phyloP scores from a whole-genome alignment of 1,284 basidiomycete genomes.

The Cryptococcus sp. region DNA sequence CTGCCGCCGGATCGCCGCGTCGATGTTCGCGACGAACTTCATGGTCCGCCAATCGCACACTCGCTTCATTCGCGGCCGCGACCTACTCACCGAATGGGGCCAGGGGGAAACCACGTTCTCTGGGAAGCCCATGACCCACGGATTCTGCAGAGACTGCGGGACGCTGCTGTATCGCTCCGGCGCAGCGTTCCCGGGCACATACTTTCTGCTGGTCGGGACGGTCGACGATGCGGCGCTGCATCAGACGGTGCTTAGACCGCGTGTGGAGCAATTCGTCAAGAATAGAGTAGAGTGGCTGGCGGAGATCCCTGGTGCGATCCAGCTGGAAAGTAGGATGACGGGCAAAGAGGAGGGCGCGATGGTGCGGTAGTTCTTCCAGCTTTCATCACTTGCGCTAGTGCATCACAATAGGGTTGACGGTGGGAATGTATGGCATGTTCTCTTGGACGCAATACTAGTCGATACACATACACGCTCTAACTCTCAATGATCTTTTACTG shows the following conservation, averaged over 20 bases:
- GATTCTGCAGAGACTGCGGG: conserved; percentile 50
- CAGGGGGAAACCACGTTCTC: conserved; percentile 31
- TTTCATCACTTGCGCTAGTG: too few species aligned
- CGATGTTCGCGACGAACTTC: conserved; percentile 50
- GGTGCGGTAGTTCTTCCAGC: too few species aligned
- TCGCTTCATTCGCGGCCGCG: conserved; percentile 38
- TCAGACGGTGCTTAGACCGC: conserved; percentile 42
- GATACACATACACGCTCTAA: too few species aligned
- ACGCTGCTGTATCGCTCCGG: conserved; percentile 44
- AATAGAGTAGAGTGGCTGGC: conserved; percentile 39
- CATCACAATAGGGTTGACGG: too few species aligned
- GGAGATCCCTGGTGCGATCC: too few species aligned
- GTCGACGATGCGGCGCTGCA: conserved; percentile 47
- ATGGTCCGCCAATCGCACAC: conserved; percentile 34
- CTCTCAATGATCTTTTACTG: too few species aligned
- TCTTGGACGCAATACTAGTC: too few species aligned
- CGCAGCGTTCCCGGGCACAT: conserved; percentile 24
- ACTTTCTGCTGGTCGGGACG: conserved; percentile 41
- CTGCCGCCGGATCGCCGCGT: conserved; percentile 48
- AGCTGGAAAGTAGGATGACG: too few species aligned
- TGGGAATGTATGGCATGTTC: too few species aligned
- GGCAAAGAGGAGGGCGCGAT: too few species aligned
- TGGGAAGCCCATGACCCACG: conserved; percentile 44
- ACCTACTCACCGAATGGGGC: conserved; percentile 32
- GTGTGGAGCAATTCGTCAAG: conserved; percentile 40